These are phyloP conservation scores for Theileria annulata DNA, from an alignment of 169 alveolate species.

Conservation along the genomic window DNA sequence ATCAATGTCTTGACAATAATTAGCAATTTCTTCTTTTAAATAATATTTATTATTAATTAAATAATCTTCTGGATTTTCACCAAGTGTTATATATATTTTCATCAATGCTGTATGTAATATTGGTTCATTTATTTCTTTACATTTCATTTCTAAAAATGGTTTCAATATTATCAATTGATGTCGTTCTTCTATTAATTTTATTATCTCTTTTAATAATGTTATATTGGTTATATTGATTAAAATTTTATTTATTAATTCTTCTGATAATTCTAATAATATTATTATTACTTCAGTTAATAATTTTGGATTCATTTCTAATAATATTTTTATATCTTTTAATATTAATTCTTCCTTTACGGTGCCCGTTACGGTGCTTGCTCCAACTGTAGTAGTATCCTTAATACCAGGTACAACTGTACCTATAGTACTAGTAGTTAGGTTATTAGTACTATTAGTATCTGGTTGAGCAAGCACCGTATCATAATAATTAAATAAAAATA, in stretches of 20 bases:
- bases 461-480: too few species aligned
- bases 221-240: conserved; percentile 91
- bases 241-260: conserved; percentile 90
- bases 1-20: conserved; percentile 98
- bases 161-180: conserved; percentile 84
- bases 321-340: too few species aligned
- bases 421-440: too few species aligned
- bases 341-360: too few species aligned
- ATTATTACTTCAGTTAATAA: too few species aligned
- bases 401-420: too few species aligned
- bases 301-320: too few species aligned
- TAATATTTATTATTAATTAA: conserved; percentile 94
- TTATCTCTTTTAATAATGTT: conserved; percentile 93
- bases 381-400: too few species aligned
- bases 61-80: conserved; percentile 94
- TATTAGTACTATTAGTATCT: too few species aligned
- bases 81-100: conserved; percentile 95
- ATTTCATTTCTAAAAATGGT: conserved; percentile 42
- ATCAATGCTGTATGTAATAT: conserved; percentile 96
- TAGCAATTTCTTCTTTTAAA: conserved; percentile 96
- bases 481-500: too few species aligned
- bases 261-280: too few species aligned
- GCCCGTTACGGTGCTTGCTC: too few species aligned
- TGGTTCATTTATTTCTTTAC: conserved; percentile 53
- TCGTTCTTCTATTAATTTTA: conserved; percentile 96